Evolutionary conservation across 2,329 filamentous ascomycete species (phyloP).

Genomic region (Paramyrothecium sp.): DNA sequence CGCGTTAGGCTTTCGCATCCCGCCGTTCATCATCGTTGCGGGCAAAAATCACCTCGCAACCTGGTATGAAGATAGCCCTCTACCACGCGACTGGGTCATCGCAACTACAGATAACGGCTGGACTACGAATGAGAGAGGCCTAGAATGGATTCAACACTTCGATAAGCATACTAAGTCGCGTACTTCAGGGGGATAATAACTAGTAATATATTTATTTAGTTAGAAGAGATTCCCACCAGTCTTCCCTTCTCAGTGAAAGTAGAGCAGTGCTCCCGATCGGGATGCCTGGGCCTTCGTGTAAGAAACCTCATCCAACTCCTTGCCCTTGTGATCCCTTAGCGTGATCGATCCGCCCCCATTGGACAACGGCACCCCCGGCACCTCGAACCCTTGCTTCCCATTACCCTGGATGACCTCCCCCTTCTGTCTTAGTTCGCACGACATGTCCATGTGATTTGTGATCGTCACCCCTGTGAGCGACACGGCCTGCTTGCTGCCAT

Average conservation of each 20-base stretch:
- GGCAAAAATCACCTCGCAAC: too few relatives aligned
- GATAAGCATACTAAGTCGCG: too few relatives aligned
- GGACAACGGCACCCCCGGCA: slow-evolving; percentile 1
- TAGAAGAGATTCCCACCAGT: too few relatives aligned
- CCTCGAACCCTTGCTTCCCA: not conserved
- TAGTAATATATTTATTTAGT: too few relatives aligned
- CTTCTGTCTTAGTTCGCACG: not conserved
- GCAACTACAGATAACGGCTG: too few relatives aligned
- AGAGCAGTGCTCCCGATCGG: not conserved
- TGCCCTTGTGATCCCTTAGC: not conserved
- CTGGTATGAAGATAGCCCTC: too few relatives aligned
- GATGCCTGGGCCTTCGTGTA: not conserved
- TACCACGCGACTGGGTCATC: too few relatives aligned
- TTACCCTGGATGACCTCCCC: not conserved
- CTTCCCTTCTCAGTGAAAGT: not conserved
- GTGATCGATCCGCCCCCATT: slow-evolving; percentile 2
- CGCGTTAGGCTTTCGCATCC: too few relatives aligned
- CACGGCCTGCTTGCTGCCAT: not conserved
- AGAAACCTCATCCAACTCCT: not conserved
- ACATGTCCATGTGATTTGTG: slow-evolving; percentile 1
- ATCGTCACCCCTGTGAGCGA: slow-evolving; percentile 3
- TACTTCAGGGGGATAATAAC: too few relatives aligned
- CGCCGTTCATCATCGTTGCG: too few relatives aligned
- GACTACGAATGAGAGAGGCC: too few relatives aligned
- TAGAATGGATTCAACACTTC: too few relatives aligned